A percentile compares a stretch with the other conserved stretches of the same genome.
These are phyloP conservation scores for Aspergillus terreus DNA, from an alignment of 2,329 filamentous ascomycete genomes.

Conservation along the genomic window DNA sequence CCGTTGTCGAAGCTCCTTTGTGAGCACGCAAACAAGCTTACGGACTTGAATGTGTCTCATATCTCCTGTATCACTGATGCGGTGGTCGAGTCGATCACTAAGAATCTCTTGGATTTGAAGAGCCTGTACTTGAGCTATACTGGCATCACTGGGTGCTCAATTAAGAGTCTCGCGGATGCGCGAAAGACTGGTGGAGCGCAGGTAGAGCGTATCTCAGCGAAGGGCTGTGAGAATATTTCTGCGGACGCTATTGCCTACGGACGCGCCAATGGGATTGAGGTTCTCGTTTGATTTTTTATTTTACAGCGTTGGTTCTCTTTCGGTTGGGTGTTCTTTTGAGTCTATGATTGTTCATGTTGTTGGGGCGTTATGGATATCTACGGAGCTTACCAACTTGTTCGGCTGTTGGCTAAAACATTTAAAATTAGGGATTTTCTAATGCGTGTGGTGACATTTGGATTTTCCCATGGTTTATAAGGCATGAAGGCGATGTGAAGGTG, in stretches of 20 bases:
- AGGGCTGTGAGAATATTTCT: slow-evolving; percentile 28
- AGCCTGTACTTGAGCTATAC: slow-evolving; percentile 33
- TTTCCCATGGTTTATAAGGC: no score
- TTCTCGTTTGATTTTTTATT: slow-evolving; percentile 7
- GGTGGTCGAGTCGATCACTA: slow-evolving; percentile 15
- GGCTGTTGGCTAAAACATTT: no score
- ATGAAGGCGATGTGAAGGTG: no score
- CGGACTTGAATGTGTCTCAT: slow-evolving; percentile 27
- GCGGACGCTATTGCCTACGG: slow-evolving; percentile 34
- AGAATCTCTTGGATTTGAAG: slow-evolving; percentile 25
- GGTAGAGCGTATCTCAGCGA: slow-evolving; percentile 25
- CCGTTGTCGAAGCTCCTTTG: slow-evolving; percentile 15
- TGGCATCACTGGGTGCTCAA: slow-evolving; percentile 29
- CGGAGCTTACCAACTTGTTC: no score
- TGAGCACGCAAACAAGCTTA: slow-evolving; percentile 18
- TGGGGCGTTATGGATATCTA: no score
- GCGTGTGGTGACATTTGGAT: no score
- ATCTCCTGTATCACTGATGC: slow-evolving; percentile 25
- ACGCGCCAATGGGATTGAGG: slow-evolving; percentile 24
- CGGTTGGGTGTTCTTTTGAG: background rate
- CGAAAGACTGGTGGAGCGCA: slow-evolving; percentile 9
- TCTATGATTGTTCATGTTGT: background rate
- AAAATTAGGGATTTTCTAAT: no score
- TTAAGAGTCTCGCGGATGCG: slow-evolving; percentile 31
- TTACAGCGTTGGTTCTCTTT: background rate